Evolutionary conservation across 108 stramenopile genomes (phyloP).

Genomic region (Skeletonema tropicum): DNA sequence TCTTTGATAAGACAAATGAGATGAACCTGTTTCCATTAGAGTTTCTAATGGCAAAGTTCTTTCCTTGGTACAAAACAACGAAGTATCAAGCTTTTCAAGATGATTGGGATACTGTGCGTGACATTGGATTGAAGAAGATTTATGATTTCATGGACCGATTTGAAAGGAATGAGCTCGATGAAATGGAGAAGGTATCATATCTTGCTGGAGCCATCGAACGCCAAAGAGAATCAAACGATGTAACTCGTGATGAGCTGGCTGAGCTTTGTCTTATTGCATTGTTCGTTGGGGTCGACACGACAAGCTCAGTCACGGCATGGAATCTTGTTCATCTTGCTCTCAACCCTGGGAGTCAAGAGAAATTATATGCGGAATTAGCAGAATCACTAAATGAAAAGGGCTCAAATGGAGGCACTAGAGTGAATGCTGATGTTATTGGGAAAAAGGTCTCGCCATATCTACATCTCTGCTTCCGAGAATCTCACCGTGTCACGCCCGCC

Average conservation of each 20-base stretch:
- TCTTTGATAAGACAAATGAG: slow-evolving; percentile 20
- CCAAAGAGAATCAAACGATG: slow-evolving; percentile 15
- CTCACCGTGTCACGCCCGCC: slow-evolving; percentile 40
- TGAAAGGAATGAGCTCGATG: slow-evolving; percentile 20
- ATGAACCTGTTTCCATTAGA: slow-evolving; percentile 1
- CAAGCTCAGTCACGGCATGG: slow-evolving; percentile 30
- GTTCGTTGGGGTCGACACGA: slow-evolving; percentile 39
- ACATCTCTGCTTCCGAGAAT: slow-evolving; percentile 41
- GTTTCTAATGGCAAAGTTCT: slow-evolving; percentile 6
- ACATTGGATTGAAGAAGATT: slow-evolving; percentile 8
- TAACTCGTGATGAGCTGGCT: slow-evolving; percentile 31
- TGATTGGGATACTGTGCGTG: slow-evolving; percentile 6
- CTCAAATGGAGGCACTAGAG: slow-evolving; percentile 11
- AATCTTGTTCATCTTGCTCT: slow-evolving; percentile 37
- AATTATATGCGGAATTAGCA: slow-evolving; percentile 21
- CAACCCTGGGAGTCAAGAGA: slow-evolving; percentile 29
- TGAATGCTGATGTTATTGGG: slow-evolving; percentile 21
- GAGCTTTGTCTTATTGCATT: slow-evolving; percentile 19
- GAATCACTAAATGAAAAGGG: slow-evolving; percentile 10
- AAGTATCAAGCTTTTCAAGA: slow-evolving; percentile 15
- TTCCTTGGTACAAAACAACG: slow-evolving; percentile 4
- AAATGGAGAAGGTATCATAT: slow-evolving; percentile 34
- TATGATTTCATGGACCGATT: slow-evolving; percentile 13
- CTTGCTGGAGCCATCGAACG: slow-evolving; percentile 26
- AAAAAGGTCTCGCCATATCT: slow-evolving; percentile 27